Evolutionary conservation across 2,329 filamentous ascomycete genomes (phyloP).

Genomic region (Colletotrichum camelliae): DNA sequence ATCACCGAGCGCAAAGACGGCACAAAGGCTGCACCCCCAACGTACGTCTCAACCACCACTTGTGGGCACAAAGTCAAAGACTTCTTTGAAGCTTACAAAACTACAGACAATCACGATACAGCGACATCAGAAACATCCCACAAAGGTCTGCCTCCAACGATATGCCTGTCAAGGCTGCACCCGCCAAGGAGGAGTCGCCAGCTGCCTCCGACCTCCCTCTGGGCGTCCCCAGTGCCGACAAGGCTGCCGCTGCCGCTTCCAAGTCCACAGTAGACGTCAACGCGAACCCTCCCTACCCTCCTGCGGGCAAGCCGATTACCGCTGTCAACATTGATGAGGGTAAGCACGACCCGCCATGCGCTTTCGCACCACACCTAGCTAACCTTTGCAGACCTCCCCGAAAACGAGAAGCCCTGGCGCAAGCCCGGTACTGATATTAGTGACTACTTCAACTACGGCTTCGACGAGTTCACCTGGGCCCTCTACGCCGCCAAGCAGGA

Average conservation of each 20-base stretch:
- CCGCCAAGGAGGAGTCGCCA: slow-evolving; percentile 50
- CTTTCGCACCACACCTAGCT: background rate
- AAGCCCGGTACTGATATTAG: slow-evolving; percentile 92
- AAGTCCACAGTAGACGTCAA: slow-evolving; percentile 88
- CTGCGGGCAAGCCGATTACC: slow-evolving; percentile 81
- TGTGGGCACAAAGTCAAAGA: background rate
- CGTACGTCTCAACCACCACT: slow-evolving; percentile 45
- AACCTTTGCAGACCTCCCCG: slow-evolving; percentile 61
- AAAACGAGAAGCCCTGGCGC: slow-evolving; percentile 93
- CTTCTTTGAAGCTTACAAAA: background rate
- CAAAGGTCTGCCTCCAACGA: slow-evolving; percentile 63
- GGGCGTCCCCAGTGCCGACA: slow-evolving; percentile 49
- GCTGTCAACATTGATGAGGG: slow-evolving; percentile 76
- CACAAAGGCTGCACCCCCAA: slow-evolving; percentile 62
- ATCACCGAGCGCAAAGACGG: slow-evolving; percentile 72
- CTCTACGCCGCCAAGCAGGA: slow-evolving; percentile 92
- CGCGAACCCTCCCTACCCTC: slow-evolving; percentile 78
- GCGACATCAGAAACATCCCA: slow-evolving; percentile 69
- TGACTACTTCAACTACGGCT: slow-evolving; percentile 99
- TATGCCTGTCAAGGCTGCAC: slow-evolving; percentile 47
- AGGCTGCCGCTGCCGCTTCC: slow-evolving; percentile 68
- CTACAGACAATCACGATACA: slow-evolving; percentile 65
- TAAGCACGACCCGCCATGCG: slow-evolving; percentile 28
- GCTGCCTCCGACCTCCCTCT: slow-evolving; percentile 29
- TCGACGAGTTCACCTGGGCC: slow-evolving; percentile 98